A percentile compares a stretch with the other conserved stretches of the same genome.
These are phyloP conservation scores for Bryoerythrophyllum caledonicum DNA, from an alignment of 225 moss, liverwort and hornwort species.

Conservation along the genomic window DNA sequence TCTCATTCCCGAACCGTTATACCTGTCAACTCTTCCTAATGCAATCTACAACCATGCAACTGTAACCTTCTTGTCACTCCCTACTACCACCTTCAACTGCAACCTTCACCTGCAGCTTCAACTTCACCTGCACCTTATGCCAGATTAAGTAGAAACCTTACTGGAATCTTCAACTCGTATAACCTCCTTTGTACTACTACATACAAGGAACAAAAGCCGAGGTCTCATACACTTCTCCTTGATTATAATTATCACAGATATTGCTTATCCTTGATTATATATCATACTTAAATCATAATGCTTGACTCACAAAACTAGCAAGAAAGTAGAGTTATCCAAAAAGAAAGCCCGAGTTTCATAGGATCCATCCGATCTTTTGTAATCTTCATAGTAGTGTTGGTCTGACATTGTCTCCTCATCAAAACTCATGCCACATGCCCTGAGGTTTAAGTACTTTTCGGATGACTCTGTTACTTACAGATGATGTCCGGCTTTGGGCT, in stretches of 20 bases:
- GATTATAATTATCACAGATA: too few species aligned
- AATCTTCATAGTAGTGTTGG: too few species aligned
- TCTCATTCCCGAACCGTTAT: background rate
- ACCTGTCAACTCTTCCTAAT: background rate
- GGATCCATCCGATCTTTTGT: too few species aligned
- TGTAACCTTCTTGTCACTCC: background rate
- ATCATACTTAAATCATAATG: background rate
- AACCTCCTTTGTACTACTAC: background rate
- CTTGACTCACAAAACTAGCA: background rate
- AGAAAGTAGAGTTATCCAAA: background rate
- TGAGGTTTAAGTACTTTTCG: too few species aligned
- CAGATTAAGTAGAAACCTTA: conserved; percentile 2
- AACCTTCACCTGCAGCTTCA: conserved; percentile 1
- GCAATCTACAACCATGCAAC: background rate
- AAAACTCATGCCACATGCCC: too few species aligned
- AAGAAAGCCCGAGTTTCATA: too few species aligned
- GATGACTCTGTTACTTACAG: conserved; percentile 41
- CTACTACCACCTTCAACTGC: conserved; percentile 2
- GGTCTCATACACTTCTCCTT: background rate
- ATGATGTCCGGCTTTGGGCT: conserved; percentile 96
- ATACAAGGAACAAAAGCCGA: background rate
- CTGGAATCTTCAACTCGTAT: background rate
- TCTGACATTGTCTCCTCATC: too few species aligned
- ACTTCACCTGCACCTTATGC: conserved; percentile 8
- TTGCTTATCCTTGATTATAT: background rate